Evolutionary conservation across 495 filamentous ascomycete genomes (phyloP).

Genomic region (Aspergillus funiculosus): DNA sequence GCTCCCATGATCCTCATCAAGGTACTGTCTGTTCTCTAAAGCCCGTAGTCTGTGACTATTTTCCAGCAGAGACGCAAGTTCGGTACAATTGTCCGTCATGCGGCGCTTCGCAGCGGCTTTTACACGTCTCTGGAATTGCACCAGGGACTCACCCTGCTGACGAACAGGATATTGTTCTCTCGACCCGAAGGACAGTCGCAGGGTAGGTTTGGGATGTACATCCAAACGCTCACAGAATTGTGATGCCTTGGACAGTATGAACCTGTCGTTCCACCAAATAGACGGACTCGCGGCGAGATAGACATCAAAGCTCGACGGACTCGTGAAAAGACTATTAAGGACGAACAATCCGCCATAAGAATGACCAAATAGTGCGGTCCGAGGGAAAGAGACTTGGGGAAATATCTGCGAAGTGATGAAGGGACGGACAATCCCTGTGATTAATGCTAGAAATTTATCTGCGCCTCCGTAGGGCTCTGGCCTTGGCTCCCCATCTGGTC

Average conservation of each 20-base stretch:
- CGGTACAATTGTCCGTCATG: conserved; percentile 24
- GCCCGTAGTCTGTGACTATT: conserved; percentile 3
- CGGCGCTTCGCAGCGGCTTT: conserved; percentile 6
- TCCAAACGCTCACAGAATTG: conserved; percentile 3
- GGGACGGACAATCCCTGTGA: conserved; percentile 9
- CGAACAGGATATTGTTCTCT: conserved; percentile 19
- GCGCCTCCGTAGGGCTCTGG: conserved; percentile 17
- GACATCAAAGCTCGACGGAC: conserved; percentile 14
- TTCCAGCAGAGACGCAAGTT: conserved; percentile 11
- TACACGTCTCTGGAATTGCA: conserved; percentile 11
- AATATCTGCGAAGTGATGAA: conserved; percentile 17
- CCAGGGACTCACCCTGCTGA: conserved; percentile 6
- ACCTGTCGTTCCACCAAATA: conserved; percentile 24
- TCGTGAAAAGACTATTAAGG: conserved; percentile 20
- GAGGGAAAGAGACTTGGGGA: conserved; percentile 8
- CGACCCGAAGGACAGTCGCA: conserved; percentile 20
- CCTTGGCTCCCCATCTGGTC: conserved; percentile 12
- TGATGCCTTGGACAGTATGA: conserved; percentile 14
- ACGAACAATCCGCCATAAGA: conserved; percentile 22
- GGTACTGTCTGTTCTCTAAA: conserved; percentile 13
- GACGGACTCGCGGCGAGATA: conserved; percentile 26
- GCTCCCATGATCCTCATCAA: conserved; percentile 26
- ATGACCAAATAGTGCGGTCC: conserved; percentile 22
- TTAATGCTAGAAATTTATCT: conserved; percentile 17
- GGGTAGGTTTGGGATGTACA: background rate